Conservation (phyloP, 2,329 filamentous ascomycete genomes). For the Botrytis deweyae region DNA sequence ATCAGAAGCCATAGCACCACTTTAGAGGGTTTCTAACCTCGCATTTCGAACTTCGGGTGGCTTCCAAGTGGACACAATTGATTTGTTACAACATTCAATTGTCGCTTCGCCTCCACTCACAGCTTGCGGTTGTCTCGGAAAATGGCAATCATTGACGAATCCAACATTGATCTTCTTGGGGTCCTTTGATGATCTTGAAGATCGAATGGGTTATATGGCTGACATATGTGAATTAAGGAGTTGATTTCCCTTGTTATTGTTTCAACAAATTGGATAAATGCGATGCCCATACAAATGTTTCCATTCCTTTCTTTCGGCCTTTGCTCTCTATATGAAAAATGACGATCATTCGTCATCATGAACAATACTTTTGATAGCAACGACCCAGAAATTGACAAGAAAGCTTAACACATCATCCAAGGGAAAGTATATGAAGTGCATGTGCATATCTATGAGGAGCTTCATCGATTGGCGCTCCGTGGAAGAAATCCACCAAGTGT, state of each 20-base stretch:
- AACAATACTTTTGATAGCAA: neutral
- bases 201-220: neutral
- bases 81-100: neutral
- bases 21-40: neutral
- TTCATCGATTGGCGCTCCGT: neutral
- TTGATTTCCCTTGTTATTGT: neutral
- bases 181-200: slow-evolving; percentile 7
- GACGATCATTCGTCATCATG: slow-evolving; percentile 4
- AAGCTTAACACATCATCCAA: neutral
- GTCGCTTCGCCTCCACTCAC: slow-evolving; percentile 3
- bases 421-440: neutral
- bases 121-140: neutral
- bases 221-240: neutral
- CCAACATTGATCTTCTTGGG: neutral
- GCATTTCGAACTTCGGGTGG: slow-evolving; percentile 21
- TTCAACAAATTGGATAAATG: neutral
- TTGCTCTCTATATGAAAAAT: neutral
- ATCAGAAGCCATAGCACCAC: neutral
- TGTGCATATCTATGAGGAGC: neutral
- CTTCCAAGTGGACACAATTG: slow-evolving; percentile 1
- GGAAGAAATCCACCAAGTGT: neutral
- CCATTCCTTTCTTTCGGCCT: neutral
- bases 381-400: neutral
- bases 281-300: neutral
- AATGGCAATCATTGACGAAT: slow-evolving; percentile 7